These are phyloP conservation scores for Aquilaria agallochum DNA, from an alignment of 441 rosid species.

Conservation along the genomic window DNA sequence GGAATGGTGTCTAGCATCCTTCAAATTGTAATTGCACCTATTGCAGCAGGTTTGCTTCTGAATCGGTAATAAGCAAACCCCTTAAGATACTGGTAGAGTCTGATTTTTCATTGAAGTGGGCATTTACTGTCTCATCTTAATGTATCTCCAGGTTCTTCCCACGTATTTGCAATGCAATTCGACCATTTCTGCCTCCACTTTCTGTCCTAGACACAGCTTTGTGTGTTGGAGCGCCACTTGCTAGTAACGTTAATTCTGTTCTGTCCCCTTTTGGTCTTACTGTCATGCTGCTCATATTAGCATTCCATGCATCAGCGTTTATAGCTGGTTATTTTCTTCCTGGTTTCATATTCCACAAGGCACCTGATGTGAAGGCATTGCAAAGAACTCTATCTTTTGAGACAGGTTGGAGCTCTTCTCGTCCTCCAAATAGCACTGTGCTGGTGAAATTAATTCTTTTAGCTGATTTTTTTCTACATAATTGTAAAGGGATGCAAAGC, in stretches of 20 bases:
- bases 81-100: slow-evolving; percentile 2
- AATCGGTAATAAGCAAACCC: slow-evolving; percentile 48
- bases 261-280: slow-evolving; percentile 73
- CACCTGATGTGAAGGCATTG: slow-evolving; percentile 58
- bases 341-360: slow-evolving; percentile 45
- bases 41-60: slow-evolving; percentile 74
- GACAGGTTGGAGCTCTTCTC: slow-evolving; percentile 45
- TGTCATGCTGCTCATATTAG: slow-evolving; percentile 41
- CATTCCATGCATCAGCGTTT: slow-evolving; percentile 80
- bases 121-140: slow-evolving; percentile 2
- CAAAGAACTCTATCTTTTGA: slow-evolving; percentile 90
- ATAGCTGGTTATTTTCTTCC: slow-evolving; percentile 64
- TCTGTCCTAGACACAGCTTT: slow-evolving; percentile 85
- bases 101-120: slow-evolving; percentile 5
- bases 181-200: slow-evolving; percentile 69
- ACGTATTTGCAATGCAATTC: slow-evolving; percentile 49
- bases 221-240: slow-evolving; percentile 92
- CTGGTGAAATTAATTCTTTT: background rate
- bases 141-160: slow-evolving; percentile 71
- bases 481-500: slow-evolving; percentile 79
- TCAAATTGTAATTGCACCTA: slow-evolving; percentile 83
- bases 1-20: slow-evolving; percentile 90
- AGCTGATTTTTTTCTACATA: slow-evolving; percentile 8
- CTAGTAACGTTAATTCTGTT: slow-evolving; percentile 74
- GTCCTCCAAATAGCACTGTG: background rate